Evolutionary conservation across 2,329 filamentous ascomycete genomes (phyloP), one percentile per base, ranked within the genome.

Genomic region (Epichloe coenophiala): DNA sequence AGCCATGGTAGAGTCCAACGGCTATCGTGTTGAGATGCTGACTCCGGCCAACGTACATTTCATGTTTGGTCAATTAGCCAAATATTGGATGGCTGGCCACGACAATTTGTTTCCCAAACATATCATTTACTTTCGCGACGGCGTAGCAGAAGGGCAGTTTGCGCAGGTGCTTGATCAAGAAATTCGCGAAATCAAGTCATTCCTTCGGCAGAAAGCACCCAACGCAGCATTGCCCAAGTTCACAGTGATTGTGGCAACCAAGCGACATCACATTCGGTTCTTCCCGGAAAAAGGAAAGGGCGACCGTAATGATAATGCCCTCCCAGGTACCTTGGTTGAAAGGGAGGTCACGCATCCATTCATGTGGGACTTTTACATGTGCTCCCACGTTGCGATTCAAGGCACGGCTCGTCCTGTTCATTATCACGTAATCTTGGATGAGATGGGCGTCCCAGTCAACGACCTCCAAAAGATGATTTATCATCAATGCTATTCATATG

Each of bases 401-500:
- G 93, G 93, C 23, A 98, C 93, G 1, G 85, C 93, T 17, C 81
- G 93, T 2, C 93, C 93, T 0, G 88, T 94, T 0, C 88, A 95
- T 60, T 98, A 98, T 65, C 85, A 91, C 54, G 84, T 96, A 13
- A 81, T 98, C 21, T 63, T 85, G 45, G 93, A 98, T 62, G 89
- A 97, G 64, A 79, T 83, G 48, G 71, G 76, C 2, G 76, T 87
- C 59, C 65, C 74, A 1, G 74, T 83, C 0, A 81, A 86, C 41
- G 75, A 83, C 2, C 72, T 98, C 0, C 86, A 95, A 60, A 83
- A 83, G 51, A 85, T 97, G 78, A 84, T 97, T 21, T 97, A 97
- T 60, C 85, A 95, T 57, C 89, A 96, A 55, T 95, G 85, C 43
- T 98, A 95, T 66, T 88, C 95, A 51, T 98, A 95, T 61, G 83